Conservation (phyloP, 2,329 filamentous ascomycete genomes). For the Alternaria tenuissima region DNA sequence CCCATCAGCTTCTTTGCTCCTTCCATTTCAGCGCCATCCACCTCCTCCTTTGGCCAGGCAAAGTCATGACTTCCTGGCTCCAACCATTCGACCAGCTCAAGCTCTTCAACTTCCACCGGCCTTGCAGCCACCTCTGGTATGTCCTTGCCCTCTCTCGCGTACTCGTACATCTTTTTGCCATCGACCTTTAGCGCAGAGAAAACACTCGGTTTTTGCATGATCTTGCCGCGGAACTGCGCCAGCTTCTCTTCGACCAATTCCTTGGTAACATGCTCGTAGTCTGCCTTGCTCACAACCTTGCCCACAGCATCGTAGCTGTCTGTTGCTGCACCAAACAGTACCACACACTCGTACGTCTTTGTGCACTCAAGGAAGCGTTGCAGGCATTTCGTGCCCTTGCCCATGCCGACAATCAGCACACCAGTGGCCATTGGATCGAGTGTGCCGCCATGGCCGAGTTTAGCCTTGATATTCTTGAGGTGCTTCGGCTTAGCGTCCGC, state of each 20-base stretch:
- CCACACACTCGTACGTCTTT: conserved; percentile 89
- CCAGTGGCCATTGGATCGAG: conserved; percentile 94
- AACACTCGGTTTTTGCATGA: conserved; percentile 88
- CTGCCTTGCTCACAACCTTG: conserved; percentile 77
- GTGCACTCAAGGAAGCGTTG: conserved; percentile 83
- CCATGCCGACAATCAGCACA: conserved; percentile 87
- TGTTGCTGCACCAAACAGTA: conserved; percentile 90
- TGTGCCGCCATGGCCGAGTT: conserved; percentile 95
- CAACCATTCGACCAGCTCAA: conserved; percentile 84
- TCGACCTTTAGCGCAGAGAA: conserved; percentile 94
- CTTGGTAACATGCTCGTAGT: conserved; percentile 82
- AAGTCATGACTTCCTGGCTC: conserved; percentile 82
- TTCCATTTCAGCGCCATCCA: conserved; percentile 75
- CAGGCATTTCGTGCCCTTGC: conserved; percentile 85
- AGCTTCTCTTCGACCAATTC: conserved; percentile 81
- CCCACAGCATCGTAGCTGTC: conserved; percentile 91
- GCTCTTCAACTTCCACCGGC: conserved; percentile 76
- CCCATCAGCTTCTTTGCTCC: conserved; percentile 73
- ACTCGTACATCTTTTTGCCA: conserved; percentile 95
- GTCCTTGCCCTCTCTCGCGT: conserved; percentile 86
- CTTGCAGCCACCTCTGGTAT: conserved; percentile 87
- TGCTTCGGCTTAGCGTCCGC: conserved; percentile 65
- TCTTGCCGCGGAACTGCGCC: conserved; percentile 77
- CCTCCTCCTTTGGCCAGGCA: conserved; percentile 81
- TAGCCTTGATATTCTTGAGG: conserved; percentile 68